Evolutionary conservation across 805 yeast genomes (phyloP).

Genomic region (Hanseniaspora valbyensis): DNA sequence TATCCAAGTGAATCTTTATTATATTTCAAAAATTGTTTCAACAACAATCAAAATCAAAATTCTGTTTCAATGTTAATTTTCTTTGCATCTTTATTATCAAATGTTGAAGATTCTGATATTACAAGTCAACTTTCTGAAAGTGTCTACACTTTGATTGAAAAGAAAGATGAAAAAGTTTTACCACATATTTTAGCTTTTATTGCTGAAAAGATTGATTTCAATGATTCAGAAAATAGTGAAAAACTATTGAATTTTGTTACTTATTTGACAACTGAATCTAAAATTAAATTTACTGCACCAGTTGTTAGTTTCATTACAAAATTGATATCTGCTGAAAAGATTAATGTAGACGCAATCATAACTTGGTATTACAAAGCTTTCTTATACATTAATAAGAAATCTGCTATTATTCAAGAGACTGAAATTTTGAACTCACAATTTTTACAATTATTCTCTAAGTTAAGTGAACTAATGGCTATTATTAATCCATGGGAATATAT

Average conservation of each 20-base stretch:
- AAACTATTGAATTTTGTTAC: conserved; percentile 19
- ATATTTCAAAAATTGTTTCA: conserved; percentile 13
- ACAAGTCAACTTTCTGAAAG: conserved; percentile 6
- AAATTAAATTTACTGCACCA: conserved; percentile 27
- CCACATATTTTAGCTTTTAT: conserved; percentile 17
- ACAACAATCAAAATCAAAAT: conserved; percentile 17
- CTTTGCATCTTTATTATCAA: conserved; percentile 20
- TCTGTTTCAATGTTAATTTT: conserved; percentile 26
- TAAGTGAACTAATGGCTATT: conserved; percentile 27
- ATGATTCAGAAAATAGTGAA: conserved; percentile 21
- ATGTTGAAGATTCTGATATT: conserved; percentile 16
- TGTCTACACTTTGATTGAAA: background rate
- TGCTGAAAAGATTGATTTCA: conserved; percentile 2
- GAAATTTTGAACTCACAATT: conserved; percentile 25
- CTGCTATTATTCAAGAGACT: conserved; percentile 40
- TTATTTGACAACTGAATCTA: conserved; percentile 23
- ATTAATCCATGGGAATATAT: conserved; percentile 33
- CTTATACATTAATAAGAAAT: conserved; percentile 48
- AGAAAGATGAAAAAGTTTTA: conserved; percentile 14
- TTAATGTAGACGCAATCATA: conserved; percentile 20
- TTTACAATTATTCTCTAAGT: conserved; percentile 27
- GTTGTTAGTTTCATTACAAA: conserved; percentile 23
- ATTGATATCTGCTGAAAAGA: conserved; percentile 7
- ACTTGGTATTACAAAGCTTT: conserved; percentile 50
- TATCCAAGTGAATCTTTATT: background rate